Conservation (phyloP, 345 rosid genomes). For the Passiflora organensis region DNA sequence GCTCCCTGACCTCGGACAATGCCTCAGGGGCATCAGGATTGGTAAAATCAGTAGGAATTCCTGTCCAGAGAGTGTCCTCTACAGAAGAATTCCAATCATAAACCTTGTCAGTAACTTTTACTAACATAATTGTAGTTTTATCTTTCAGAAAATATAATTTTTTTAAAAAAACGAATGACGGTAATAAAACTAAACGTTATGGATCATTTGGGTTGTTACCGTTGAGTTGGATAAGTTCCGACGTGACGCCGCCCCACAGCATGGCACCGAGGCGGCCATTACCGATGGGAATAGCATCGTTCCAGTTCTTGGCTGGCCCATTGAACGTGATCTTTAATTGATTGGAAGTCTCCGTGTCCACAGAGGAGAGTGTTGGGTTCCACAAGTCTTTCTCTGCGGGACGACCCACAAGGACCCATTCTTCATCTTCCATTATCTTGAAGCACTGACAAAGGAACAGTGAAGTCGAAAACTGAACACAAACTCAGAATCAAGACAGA, state of each 20-base stretch:
- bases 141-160: too few species aligned
- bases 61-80: constrained; percentile 96
- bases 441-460: background rate
- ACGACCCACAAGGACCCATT: constrained; percentile 41
- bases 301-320: constrained; percentile 68
- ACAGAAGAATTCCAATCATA: constrained; percentile 7
- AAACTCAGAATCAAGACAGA: background rate
- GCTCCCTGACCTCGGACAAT: constrained; percentile 55
- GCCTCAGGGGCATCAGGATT: constrained; percentile 58
- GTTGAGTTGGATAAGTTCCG: constrained; percentile 72
- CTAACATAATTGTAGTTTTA: background rate
- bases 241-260: constrained; percentile 78
- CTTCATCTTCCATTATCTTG: constrained; percentile 25
- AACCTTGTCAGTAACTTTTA: too few species aligned
- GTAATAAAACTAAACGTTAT: background rate
- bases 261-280: constrained; percentile 94
- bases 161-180: background rate
- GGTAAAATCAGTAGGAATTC: constrained; percentile 58
- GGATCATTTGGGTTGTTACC: constrained; percentile 32
- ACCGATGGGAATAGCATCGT: constrained; percentile 76
- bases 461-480: background rate
- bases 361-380: constrained; percentile 23
- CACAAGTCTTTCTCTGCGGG: constrained; percentile 34
- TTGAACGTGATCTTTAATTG: constrained; percentile 58
- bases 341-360: constrained; percentile 23